phyloP scores from a whole-genome alignment of 2,329 filamentous ascomycete species.

The Periconia digitata region DNA sequence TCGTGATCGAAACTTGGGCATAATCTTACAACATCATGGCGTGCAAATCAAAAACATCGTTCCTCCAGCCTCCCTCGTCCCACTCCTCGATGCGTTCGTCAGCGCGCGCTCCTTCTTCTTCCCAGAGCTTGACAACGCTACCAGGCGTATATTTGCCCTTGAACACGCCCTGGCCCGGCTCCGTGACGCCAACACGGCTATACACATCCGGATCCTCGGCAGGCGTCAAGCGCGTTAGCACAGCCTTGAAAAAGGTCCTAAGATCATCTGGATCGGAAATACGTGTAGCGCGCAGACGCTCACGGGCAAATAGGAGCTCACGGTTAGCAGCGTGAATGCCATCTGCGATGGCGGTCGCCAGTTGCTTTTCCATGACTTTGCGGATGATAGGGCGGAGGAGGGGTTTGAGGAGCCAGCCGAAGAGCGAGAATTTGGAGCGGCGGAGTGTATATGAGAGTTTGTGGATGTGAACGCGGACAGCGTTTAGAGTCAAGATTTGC shows the following conservation, averaged over 20 bases:
- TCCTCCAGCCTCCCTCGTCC: slow-evolving; percentile 74
- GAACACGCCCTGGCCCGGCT: slow-evolving; percentile 68
- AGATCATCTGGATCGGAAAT: slow-evolving; percentile 80
- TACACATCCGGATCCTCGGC: slow-evolving; percentile 76
- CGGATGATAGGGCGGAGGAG: slow-evolving; percentile 79
- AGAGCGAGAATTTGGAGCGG: slow-evolving; percentile 72
- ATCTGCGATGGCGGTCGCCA: slow-evolving; percentile 71
- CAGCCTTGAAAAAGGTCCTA: slow-evolving; percentile 78
- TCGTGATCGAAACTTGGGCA: not conserved
- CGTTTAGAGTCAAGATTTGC: slow-evolving; percentile 74
- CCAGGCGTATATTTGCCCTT: slow-evolving; percentile 84
- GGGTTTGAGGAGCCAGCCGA: slow-evolving; percentile 83
- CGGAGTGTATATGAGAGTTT: slow-evolving; percentile 79
- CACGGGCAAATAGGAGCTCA: slow-evolving; percentile 82
- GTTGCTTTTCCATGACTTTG: slow-evolving; percentile 75
- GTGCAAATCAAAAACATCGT: slow-evolving; percentile 72
- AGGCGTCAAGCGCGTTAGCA: slow-evolving; percentile 73
- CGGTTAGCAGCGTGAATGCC: slow-evolving; percentile 74
- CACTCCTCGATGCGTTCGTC: slow-evolving; percentile 75
- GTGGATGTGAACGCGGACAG: slow-evolving; percentile 80
- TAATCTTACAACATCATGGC: slow-evolving; percentile 33
- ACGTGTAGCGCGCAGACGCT: slow-evolving; percentile 80
- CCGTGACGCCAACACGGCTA: slow-evolving; percentile 68
- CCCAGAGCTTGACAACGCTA: slow-evolving; percentile 87
- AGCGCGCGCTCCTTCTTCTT: slow-evolving; percentile 72